Conservation (phyloP, 139 green algal genomes). For the Haematococcus sp. region DNA sequence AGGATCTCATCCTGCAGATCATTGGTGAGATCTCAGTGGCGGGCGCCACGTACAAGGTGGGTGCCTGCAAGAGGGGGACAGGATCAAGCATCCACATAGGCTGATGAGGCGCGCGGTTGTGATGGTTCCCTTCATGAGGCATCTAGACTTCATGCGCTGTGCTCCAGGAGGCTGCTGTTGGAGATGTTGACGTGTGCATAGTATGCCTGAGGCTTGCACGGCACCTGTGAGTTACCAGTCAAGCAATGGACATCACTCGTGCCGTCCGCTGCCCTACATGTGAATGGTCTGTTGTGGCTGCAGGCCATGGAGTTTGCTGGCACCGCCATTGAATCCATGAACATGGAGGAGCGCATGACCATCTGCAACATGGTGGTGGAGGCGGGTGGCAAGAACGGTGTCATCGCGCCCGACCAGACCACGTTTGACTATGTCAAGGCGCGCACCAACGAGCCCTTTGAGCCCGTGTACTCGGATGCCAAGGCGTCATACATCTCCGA, state of each 20-base stretch:
- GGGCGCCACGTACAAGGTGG: constrained; percentile 33
- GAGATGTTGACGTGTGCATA: too few relatives aligned
- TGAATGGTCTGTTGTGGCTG: too few relatives aligned
- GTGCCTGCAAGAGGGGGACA: too few relatives aligned
- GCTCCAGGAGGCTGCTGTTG: too few relatives aligned
- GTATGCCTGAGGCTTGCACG: too few relatives aligned
- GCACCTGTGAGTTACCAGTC: too few relatives aligned
- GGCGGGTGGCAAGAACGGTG: constrained; percentile 77
- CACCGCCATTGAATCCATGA: constrained; percentile 80
- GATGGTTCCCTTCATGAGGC: too few relatives aligned
- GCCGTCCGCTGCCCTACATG: too few relatives aligned
- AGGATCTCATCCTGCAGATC: constrained; percentile 71
- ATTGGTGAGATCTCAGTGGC: constrained; percentile 92
- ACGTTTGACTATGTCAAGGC: constrained; percentile 92
- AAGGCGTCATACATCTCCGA: constrained; percentile 63
- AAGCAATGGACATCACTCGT: too few relatives aligned
- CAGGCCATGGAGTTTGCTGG: constrained; percentile 89
- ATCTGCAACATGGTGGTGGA: constrained; percentile 98
- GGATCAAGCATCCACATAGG: too few relatives aligned
- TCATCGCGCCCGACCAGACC: constrained; percentile 83
- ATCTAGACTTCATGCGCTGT: too few relatives aligned
- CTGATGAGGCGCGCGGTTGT: too few relatives aligned
- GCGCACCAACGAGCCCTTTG: constrained; percentile 71
- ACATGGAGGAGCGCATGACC: constrained; percentile 98
- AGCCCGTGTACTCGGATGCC: constrained; percentile 76